Evolutionary conservation across 2,329 filamentous ascomycete species (phyloP).

Genomic region (Claviceps cyperi): DNA sequence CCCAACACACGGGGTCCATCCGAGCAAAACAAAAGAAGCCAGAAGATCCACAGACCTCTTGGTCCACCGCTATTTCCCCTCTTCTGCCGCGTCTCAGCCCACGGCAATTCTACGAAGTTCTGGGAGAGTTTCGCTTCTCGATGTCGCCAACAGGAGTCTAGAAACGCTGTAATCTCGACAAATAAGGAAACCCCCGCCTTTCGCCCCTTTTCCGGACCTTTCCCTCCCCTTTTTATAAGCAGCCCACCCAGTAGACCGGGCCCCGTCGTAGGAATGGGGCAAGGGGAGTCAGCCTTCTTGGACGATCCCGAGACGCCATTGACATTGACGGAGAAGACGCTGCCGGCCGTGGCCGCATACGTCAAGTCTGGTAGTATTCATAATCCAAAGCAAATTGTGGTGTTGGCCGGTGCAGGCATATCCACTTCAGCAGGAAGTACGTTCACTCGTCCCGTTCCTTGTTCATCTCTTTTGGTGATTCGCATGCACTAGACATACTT

Average conservation of each 20-base stretch:
- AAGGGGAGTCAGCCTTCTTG: slow-evolving; percentile 56
- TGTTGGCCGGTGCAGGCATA: slow-evolving; percentile 86
- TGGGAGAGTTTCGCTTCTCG: too few species aligned
- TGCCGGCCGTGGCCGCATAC: slow-evolving; percentile 65
- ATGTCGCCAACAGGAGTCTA: neutral
- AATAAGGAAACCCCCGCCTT: slow-evolving; percentile 10
- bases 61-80: too few species aligned
- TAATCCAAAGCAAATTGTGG: slow-evolving; percentile 58
- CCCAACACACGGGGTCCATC: too few species aligned
- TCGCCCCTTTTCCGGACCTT: slow-evolving; percentile 6
- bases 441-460: neutral
- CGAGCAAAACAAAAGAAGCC: too few species aligned
- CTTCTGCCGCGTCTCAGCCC: too few species aligned
- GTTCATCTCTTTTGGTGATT: too few species aligned
- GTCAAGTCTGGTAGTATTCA: slow-evolving; percentile 35
- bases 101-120: too few species aligned
- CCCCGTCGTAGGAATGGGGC: slow-evolving; percentile 55
- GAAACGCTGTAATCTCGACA: slow-evolving; percentile 17
- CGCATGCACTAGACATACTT: too few species aligned
- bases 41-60: too few species aligned
- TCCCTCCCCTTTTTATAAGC: slow-evolving; percentile 12
- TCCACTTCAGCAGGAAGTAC: slow-evolving; percentile 55
- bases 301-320: slow-evolving; percentile 48
- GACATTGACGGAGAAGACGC: slow-evolving; percentile 51
- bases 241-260: slow-evolving; percentile 4